Base-by-base conservation (phyloP, 2,329 filamentous ascomycete genomes). In the Ophiosphaerella narmari region DNA sequence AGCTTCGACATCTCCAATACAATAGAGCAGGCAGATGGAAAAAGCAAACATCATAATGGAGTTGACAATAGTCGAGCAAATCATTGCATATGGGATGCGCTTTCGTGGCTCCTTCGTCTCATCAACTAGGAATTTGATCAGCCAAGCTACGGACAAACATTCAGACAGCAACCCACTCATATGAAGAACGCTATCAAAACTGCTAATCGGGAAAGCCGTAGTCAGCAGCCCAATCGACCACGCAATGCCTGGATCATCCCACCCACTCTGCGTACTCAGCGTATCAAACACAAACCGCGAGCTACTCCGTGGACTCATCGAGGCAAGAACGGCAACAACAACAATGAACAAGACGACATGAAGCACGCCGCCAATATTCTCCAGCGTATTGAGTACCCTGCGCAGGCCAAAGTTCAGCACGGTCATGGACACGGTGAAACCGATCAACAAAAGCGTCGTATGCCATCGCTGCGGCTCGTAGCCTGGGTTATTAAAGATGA, bases 331-430 rank as follows among this genome's bases (percentile, higher is more conserved):
- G 21, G 79, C 73, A 12, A 80, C 61, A 45, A 79, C 73, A 3
- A 69, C 76, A 46, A 80, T 75, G 52, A 80, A 76, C 5, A 78
- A 76, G 9, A 75, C 50, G 9, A 80, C 62, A 46, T 81, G 79
- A 5, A 80, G 46, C 23, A 76, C 62, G 3, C 78, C 65, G 16
- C 77, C 67, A 12, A 76, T 55, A 1, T 72, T 72, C 54, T 82
- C 79, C 32, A 79, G 60, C 4, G 67, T 54, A 2, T 77, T 78
- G 3, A 81, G 62, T 3, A 74, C 50, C 4, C 66, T 70, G 1
- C 74, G 74, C 6, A 74, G 65, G 16, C 75, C 63, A 3, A 73
- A 71, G 53, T 81, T 81, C 43, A 76, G 64, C 1, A 74, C 50
- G 1, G 68, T 60, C 14, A 75, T 49, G 2, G 66, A 18, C 3